Evolutionary conservation across 2,329 filamentous ascomycete genomes (phyloP), one percentile per base, ranked within the genome.

Genomic region (Diaporthe vaccinii): DNA sequence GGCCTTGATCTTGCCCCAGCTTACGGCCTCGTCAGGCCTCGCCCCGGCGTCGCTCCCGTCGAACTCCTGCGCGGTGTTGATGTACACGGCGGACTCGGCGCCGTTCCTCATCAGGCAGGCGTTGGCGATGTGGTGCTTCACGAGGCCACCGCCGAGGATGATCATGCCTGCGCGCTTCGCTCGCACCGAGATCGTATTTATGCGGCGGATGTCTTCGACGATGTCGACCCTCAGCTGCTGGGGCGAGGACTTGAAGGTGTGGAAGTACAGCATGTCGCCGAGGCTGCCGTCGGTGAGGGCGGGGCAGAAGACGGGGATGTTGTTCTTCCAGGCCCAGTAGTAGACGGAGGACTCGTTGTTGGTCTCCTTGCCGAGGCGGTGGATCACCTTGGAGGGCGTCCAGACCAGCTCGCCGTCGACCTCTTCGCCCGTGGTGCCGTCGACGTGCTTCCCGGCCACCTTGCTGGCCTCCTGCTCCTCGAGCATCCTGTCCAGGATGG

Each of bases 61-160:
- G 82, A 98, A 99, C 83, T 99, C 97, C 83, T 98, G 95, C 0
- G 92, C 97, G 1, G 97, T 99, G 84, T 99, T 99, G 84, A 99
- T 95, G 83, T 98, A 99, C 1, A 99, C 97, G 2, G 97, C 97
- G 77, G 94, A 96, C 84, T 99, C 97, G 22, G 97, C 97, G 2
- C 97, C 97, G 81, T 99, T 99, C 68, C 97, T 92, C 97, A 99
- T 98, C 80, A 99, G 84, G 80, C 95, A 98, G 3, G 97, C 97
- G 83, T 99, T 99, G 70, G 97, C 96, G 82, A 99, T 98, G 84
- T 99, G 97, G 81, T 99, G 97, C 87, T 99, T 99, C 80, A 99
- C 90, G n/a, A 99, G 87, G 0, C 97, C 97, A 9, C 97, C 97
- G 0, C 97, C 97, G 0, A 99, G 88, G 74, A 99, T 95, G 79